phyloP scores from a whole-genome alignment of 179 eudicot genomes.

The Spinacia oleracea region DNA sequence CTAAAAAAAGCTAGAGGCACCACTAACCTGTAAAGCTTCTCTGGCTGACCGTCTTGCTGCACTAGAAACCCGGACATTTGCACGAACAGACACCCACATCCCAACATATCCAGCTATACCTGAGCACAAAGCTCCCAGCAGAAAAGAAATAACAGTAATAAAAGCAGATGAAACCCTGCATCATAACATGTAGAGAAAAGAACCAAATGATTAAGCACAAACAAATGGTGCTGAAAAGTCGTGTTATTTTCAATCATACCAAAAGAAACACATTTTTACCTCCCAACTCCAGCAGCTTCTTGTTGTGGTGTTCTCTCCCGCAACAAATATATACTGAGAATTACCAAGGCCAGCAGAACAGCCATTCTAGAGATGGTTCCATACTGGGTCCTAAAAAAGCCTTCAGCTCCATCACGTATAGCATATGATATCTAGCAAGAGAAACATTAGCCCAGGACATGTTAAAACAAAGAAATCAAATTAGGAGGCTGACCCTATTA shows the following conservation, averaged over 20 bases:
- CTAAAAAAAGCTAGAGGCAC: constrained; percentile 16
- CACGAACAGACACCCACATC: constrained; percentile 99
- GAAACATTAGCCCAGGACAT: constrained; percentile 22
- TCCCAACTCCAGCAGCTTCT: constrained; percentile 89
- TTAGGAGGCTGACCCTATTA: constrained; percentile 6
- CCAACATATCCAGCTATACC: constrained; percentile 98
- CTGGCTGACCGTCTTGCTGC: constrained; percentile 99
- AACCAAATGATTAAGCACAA: constrained; percentile 15
- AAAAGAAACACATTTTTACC: constrained; percentile 40
- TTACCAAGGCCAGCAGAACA: constrained; percentile 69
- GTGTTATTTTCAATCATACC: neutral
- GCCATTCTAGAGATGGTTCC: constrained; percentile 99
- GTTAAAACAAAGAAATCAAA: constrained; percentile 1
- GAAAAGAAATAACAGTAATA: constrained; percentile 85
- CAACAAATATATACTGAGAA: constrained; percentile 79
- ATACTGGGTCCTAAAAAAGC: constrained; percentile 92
- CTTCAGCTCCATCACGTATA: constrained; percentile 99
- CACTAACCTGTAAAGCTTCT: constrained; percentile 87
- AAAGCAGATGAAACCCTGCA: constrained; percentile 84
- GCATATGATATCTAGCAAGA: constrained; percentile 89
- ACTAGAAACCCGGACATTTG: constrained; percentile 95
- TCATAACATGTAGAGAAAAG: constrained; percentile 24
- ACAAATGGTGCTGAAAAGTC: neutral
- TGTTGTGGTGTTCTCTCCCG: constrained; percentile 87
- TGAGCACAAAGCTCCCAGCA: constrained; percentile 94